phyloP scores from a whole-genome alignment of 2,329 filamentous ascomycete species.

The Pestalotiopsis sp. region DNA sequence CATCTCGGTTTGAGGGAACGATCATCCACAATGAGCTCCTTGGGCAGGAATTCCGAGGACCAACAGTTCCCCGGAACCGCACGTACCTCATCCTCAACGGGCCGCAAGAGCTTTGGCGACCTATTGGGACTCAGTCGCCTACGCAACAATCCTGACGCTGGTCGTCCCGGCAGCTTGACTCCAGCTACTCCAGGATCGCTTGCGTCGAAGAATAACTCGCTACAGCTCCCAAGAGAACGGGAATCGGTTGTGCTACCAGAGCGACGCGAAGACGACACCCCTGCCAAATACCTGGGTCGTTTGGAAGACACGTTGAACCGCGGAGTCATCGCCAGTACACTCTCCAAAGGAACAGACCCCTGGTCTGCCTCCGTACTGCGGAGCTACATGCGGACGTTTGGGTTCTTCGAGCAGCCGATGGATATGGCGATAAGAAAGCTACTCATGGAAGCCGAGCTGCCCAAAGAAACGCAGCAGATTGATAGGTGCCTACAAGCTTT shows the following conservation, averaged over 20 bases:
- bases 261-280: conserved; percentile 83
- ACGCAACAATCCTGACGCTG: conserved; percentile 78
- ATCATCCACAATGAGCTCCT: conserved; percentile 88
- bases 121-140: conserved; percentile 78
- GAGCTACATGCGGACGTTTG: conserved; percentile 94
- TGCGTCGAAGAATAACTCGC: conserved; percentile 79
- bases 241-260: conserved; percentile 75
- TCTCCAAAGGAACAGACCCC: conserved; percentile 83
- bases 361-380: conserved; percentile 84
- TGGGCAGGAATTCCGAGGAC: conserved; percentile 73
- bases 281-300: conserved; percentile 83
- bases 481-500: conserved; percentile 93
- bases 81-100: conserved; percentile 86
- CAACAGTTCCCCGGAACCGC: conserved; percentile 67
- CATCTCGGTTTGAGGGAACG: conserved; percentile 68
- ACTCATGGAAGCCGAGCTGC: conserved; percentile 93
- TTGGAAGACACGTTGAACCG: conserved; percentile 80
- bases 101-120: conserved; percentile 90
- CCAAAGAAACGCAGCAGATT: conserved; percentile 97
- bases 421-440: conserved; percentile 97
- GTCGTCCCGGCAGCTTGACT: conserved; percentile 69
- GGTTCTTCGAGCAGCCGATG: conserved; percentile 95
- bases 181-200: conserved; percentile 70
- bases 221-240: conserved; percentile 66
- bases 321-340: conserved; percentile 79